These are phyloP conservation scores for Beauveria pseudobassiana DNA, from an alignment of 2,329 filamentous ascomycete species.

Conservation along the genomic window DNA sequence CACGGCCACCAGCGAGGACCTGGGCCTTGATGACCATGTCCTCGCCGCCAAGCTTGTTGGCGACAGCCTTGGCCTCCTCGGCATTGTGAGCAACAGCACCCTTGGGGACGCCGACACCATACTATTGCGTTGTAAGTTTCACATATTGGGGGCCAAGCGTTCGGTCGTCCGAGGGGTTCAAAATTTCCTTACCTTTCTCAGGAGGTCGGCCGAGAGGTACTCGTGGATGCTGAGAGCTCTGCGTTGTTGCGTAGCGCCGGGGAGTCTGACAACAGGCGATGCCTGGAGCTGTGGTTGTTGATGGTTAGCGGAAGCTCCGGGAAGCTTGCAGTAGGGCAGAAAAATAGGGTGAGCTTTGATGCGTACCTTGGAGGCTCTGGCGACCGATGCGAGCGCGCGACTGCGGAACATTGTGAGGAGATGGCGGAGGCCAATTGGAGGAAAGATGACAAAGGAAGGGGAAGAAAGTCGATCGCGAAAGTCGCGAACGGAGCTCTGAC, in stretches of 20 bases:
- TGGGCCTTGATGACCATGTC: slow-evolving; percentile 99
- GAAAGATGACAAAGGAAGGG: slow-evolving; percentile 7
- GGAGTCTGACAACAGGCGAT: slow-evolving; percentile 45
- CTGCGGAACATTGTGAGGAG: slow-evolving; percentile 70
- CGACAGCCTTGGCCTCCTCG: slow-evolving; percentile 84
- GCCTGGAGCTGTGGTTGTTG: slow-evolving; percentile 17
- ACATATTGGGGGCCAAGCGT: slow-evolving; percentile 11
- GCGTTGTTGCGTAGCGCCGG: slow-evolving; percentile 68
- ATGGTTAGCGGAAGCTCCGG: slow-evolving; percentile 16
- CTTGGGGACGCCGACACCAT: slow-evolving; percentile 88
- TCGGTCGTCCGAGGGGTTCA: slow-evolving; percentile 1
- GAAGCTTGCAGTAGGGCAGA: slow-evolving; percentile 9
- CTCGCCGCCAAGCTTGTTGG: slow-evolving; percentile 83
- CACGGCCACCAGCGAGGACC: slow-evolving; percentile 93
- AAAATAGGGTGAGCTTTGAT: slow-evolving; percentile 11
- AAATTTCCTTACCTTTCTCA: slow-evolving; percentile 54
- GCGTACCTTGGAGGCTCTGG: slow-evolving; percentile 70
- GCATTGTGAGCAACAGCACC: slow-evolving; percentile 74
- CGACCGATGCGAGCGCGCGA: slow-evolving; percentile 70
- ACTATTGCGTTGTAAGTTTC: slow-evolving; percentile 44
- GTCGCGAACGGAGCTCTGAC: slow-evolving; percentile 3
- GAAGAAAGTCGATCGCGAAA: slow-evolving; percentile 13
- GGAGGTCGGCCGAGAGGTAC: slow-evolving; percentile 89
- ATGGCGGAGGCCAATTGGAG: slow-evolving; percentile 12
- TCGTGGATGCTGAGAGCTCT: slow-evolving; percentile 95